Evolutionary conservation across 208 protist species (phyloP).

Genomic region (Strigomonas culicis): DNA sequence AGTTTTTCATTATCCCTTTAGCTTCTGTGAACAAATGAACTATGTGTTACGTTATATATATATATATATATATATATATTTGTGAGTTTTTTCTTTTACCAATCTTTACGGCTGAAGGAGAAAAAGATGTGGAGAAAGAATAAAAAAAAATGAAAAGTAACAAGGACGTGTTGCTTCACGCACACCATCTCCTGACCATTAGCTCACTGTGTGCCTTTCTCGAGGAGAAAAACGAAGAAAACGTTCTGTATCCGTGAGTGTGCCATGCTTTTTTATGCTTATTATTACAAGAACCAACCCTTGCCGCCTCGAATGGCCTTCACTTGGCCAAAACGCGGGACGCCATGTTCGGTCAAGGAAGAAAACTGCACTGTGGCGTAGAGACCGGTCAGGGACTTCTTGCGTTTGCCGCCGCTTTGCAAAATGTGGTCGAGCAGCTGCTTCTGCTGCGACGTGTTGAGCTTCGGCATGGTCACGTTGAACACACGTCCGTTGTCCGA

Average conservation of each 20-base stretch:
- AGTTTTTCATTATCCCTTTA: too few species aligned
- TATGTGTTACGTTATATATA: too few species aligned
- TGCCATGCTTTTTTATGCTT: neutral
- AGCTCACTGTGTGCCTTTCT: too few species aligned
- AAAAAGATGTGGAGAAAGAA: slow-evolving; percentile 1
- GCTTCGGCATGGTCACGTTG: slow-evolving; percentile 70
- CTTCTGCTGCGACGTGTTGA: slow-evolving; percentile 49
- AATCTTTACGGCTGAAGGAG: slow-evolving; percentile 3
- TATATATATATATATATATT: neutral
- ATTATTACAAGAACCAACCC: slow-evolving; percentile 74
- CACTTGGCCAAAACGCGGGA: slow-evolving; percentile 80
- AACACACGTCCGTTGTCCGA: slow-evolving; percentile 75
- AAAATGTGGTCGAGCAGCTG: slow-evolving; percentile 66
- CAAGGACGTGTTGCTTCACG: too few species aligned
- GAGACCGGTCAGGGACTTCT: slow-evolving; percentile 56
- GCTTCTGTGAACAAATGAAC: too few species aligned
- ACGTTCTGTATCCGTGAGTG: too few species aligned
- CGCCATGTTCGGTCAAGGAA: slow-evolving; percentile 74
- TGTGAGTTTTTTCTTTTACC: neutral
- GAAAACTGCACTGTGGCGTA: slow-evolving; percentile 85
- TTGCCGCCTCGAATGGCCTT: slow-evolving; percentile 86
- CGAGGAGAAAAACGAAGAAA: too few species aligned
- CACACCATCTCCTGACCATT: too few species aligned
- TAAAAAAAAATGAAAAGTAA: slow-evolving; percentile 1
- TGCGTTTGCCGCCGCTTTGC: slow-evolving; percentile 15